Evolutionary conservation across 1,284 basidiomycete genomes (phyloP), one percentile per base, ranked within the genome.

Genomic region (Sporisorium sorghi): DNA sequence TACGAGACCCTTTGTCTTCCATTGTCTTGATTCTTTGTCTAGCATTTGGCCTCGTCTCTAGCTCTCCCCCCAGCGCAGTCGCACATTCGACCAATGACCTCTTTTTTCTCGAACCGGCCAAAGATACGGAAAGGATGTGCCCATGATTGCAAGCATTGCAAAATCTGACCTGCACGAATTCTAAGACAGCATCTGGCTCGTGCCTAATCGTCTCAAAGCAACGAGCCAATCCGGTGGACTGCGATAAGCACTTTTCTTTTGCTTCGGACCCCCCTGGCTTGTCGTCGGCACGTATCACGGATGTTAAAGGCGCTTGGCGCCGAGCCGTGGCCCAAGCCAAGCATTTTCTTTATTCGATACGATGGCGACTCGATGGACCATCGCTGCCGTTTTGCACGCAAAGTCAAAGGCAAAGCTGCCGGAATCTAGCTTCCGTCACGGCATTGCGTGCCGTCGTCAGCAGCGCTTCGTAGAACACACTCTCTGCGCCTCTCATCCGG

Each of bases 361-460:
- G 26, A 30, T 19, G 19, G 46, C 46, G n/a, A 30, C 26, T 12
- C 17, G 17, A 17, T 30, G 10, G 26, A 30, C 17, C 46, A 11
- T 19, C n/a, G 30, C 19, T 30, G 46, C 46, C 46, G 28, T 47
- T 26, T 11, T 30, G 46, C 19, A 5, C 46, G 46, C 17, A 30
- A 17, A 17, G 28, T 17, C 37, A n/a, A n/a, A n/a, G n/a, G n/a
- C n/a, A n/a, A 5, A 37, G 35, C 35, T 14, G 28, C 10, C 46
- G 46, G 46, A 30, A n/a, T n/a, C 24, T 30, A 24, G 46, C 46
- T 28, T 47, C 26, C 46, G 46, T 46, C 46, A 47, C 46, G 44
- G 44, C 44, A 26, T 17, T 10, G 17, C 7, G 5, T 42, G 39
- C 35, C 5, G 21, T 26, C 42, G 42, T 46, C 44, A 46, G 44